Evolutionary conservation across 139 green algal species (phyloP), one percentile per base, ranked within the genome.

Genomic region (Pleodorina starrii): DNA sequence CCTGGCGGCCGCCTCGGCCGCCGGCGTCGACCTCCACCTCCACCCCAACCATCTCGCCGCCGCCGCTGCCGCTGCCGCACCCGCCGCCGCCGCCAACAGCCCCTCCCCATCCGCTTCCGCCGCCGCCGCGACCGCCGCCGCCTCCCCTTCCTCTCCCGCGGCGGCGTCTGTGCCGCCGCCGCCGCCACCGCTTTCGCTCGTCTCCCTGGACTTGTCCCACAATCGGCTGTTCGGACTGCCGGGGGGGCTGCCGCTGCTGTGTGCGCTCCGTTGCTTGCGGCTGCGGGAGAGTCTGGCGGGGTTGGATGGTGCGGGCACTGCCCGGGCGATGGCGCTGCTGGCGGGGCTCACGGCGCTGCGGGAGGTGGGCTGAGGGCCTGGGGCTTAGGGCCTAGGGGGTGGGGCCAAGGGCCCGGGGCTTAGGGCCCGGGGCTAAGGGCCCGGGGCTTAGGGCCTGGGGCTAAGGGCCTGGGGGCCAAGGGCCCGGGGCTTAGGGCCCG

Each of bases 171-270:
- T 57, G 38, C 1, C 17, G 35, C 68, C 32, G 36, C 32, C 78
- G 77, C 23, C 23, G 77, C 51, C 51, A 3, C 35, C 32, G 0
- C 54, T 72, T 14, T 12, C 78, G 21, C 16, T 86, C 6, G 12
- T 43, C 9, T 75, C 5, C 27, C 79, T 86, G 38, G 79, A 86
- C 59, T 40, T 86, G 2, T 76, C 57, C 40, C 79, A 86, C 79
- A 86, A 86, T 21, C 79, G 40, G 57, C 27, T 86, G 40, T 72
- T 75, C 5, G 79, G 79, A 21, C 42, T 86, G 57, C 40, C 79
- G 10, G 40, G 57, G 6, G 57, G 57, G 6, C 38, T 86, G 57
- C 32, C 57, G 79, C n/a, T 36, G 21, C 51, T 57, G 50, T 10
- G 6, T 14, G 35, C 50, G 25, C 79, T 86, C 16, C 27, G 35